Conservation (phyloP, 495 filamentous ascomycete species). For the Penicillium robsamsonii region DNA sequence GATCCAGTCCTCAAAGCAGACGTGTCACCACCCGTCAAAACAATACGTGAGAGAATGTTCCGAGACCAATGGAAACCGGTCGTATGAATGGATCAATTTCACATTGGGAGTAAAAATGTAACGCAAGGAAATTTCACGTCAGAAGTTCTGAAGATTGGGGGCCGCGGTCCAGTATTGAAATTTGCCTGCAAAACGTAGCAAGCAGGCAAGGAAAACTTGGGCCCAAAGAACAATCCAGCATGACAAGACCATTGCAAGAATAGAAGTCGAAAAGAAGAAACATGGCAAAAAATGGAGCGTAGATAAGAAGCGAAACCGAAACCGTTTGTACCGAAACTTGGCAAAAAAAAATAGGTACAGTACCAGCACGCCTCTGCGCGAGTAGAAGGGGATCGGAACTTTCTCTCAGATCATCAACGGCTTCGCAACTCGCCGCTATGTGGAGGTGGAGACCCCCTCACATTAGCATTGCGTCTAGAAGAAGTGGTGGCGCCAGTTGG, state of each 20-base stretch:
- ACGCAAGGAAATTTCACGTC: constrained; percentile 6
- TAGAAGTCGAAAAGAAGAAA: constrained; percentile 12
- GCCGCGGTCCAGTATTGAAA: neutral
- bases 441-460: constrained; percentile 14
- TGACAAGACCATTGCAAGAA: constrained; percentile 9
- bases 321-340: constrained; percentile 17
- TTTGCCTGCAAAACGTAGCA: neutral
- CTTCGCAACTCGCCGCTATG: constrained; percentile 9
- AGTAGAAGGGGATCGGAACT: constrained; percentile 20
- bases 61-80: constrained; percentile 8
- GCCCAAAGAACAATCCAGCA: neutral
- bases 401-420: constrained; percentile 20
- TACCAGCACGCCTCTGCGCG: constrained; percentile 27
- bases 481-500: constrained; percentile 32
- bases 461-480: constrained; percentile 19
- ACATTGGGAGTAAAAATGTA: constrained; percentile 17
- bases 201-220: neutral
- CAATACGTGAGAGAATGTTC: constrained; percentile 6
- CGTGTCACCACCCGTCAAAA: constrained; percentile 3
- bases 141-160: neutral
- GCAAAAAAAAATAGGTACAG: constrained; percentile 27
- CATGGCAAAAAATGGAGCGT: constrained; percentile 21
- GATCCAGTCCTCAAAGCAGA: neutral
- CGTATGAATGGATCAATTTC: constrained; percentile 12
- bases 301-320: constrained; percentile 25